Evolutionary conservation across 306 rosid genomes (phyloP).

Genomic region (Citrullus mucosospermus): DNA sequence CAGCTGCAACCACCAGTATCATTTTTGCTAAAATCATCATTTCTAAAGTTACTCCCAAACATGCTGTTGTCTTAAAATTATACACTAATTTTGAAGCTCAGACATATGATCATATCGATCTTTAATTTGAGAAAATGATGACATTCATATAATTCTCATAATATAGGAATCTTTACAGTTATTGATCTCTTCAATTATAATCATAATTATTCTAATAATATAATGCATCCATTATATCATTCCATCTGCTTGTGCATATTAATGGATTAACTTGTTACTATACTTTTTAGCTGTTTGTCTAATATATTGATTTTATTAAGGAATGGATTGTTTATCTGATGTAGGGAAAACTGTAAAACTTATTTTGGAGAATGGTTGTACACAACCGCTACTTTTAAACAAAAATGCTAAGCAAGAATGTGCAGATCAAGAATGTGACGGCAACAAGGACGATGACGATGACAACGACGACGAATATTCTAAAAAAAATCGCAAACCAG

Average conservation of each 20-base stretch:
- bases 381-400: constrained; percentile 46
- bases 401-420: constrained; percentile 32
- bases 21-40: too few species aligned
- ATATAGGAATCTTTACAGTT: neutral
- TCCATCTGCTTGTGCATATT: neutral
- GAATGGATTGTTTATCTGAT: neutral
- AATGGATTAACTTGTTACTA: neutral
- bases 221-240: neutral
- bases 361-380: constrained; percentile 28
- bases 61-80: neutral
- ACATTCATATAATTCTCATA: neutral
- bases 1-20: neutral
- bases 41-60: too few species aligned
- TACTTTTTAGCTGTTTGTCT: neutral
- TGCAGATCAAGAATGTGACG: constrained; percentile 42
- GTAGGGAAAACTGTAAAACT: constrained; percentile 31
- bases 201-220: too few species aligned
- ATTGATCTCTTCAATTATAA: neutral
- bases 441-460: constrained; percentile 10
- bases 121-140: neutral
- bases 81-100: neutral
- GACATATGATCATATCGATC: neutral
- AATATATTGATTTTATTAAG: neutral
- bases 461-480: constrained; percentile 19
- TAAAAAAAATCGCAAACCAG: constrained; percentile 41